Percentiles rank a stretch among this genome's conserved stretches.
phyloP scores from a whole-genome alignment of 1,139 yeast genomes.

The Protomyces arabidopsidicola region DNA sequence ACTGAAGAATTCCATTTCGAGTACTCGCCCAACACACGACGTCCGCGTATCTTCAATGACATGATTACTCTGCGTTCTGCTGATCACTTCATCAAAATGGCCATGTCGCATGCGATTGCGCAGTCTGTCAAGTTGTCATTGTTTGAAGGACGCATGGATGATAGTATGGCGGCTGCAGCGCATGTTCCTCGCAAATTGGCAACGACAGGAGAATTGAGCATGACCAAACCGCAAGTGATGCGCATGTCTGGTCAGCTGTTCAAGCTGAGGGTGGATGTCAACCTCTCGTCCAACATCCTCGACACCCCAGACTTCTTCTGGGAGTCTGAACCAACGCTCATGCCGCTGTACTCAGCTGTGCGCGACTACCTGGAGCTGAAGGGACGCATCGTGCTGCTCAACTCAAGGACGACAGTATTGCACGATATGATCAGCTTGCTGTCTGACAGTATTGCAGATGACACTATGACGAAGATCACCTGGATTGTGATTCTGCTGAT shows the following conservation, averaged over 20 bases:
- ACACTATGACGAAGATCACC: conserved; percentile 79
- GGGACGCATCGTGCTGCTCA: conserved; percentile 85
- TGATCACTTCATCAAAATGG: conserved; percentile 83
- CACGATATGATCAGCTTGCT: conserved; percentile 88
- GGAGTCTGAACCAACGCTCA: conserved; percentile 92
- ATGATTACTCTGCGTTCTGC: conserved; percentile 87
- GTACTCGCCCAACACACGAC: conserved; percentile 69
- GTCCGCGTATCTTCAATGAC: conserved; percentile 90
- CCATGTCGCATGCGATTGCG: conserved; percentile 94
- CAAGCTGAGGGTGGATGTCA: conserved; percentile 87
- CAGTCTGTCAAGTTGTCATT: conserved; percentile 88
- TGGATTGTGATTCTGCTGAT: conserved; percentile 84
- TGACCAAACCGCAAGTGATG: conserved; percentile 66
- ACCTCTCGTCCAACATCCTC: conserved; percentile 78
- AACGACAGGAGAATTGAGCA: conserved; percentile 76
- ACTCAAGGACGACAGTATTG: conserved; percentile 89
- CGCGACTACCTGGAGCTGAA: conserved; percentile 91
- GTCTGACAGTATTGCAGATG: conserved; percentile 89
- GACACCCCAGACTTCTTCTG: conserved; percentile 96
- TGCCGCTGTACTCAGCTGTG: conserved; percentile 83
- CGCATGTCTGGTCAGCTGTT: conserved; percentile 86
- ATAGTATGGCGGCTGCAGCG: conserved; percentile 67
- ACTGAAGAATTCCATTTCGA: conserved; percentile 93
- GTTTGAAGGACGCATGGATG: conserved; percentile 85
- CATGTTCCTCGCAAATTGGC: conserved; percentile 86